Evolutionary conservation across 2,329 filamentous ascomycete genomes (phyloP), one percentile per base, ranked within the genome.

Genomic region (Penicillium sp.): DNA sequence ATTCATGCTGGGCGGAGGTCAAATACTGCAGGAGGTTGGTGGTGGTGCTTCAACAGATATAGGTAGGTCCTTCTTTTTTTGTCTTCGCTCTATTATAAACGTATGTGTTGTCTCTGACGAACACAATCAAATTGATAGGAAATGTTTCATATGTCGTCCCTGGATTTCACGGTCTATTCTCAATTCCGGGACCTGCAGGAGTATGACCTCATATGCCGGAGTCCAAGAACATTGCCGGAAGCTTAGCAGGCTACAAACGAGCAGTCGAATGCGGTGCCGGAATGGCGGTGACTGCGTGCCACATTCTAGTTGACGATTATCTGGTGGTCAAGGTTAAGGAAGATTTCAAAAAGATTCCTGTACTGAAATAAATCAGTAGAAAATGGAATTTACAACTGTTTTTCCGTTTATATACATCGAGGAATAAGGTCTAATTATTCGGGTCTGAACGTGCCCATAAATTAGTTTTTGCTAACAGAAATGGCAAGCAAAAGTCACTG

Each of bases 81-180:
- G n/a, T 30, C 26, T 9, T 30, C 26, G 5, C 9, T 30, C 9
- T 30, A 9, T 30, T 30, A 30, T 30, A 30, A 30, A 30, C 26
- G 9, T 30, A 5, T 30, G 26, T 30, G 5, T 30, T 30, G 9
- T 30, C 26, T 5, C 9, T 30, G 26, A 30, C 26, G 5, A 30
- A 30, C 9, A 9, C 5, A 5, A 30, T 30, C 5, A 30, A 30
- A 5, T 30, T 5, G 9, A 42, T 42, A 52, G 75, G 75, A 30
- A 78, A 79, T 51, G 73, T 79, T 2, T 71, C 71, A 0, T 71
- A 77, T 46, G 60, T 66, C 1, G 64, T 77, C 8, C 77, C 76
- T 6, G 68, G 67, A 43, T 76, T 79, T 55, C 77, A 79, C 61
- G 74, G 73, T 12, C 70, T 67, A 1, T 79, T 79, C 57, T 66